These are phyloP conservation scores for Ogataea parapolymorpha DNA, from an alignment of 805 yeast genomes.

Conservation along the genomic window DNA sequence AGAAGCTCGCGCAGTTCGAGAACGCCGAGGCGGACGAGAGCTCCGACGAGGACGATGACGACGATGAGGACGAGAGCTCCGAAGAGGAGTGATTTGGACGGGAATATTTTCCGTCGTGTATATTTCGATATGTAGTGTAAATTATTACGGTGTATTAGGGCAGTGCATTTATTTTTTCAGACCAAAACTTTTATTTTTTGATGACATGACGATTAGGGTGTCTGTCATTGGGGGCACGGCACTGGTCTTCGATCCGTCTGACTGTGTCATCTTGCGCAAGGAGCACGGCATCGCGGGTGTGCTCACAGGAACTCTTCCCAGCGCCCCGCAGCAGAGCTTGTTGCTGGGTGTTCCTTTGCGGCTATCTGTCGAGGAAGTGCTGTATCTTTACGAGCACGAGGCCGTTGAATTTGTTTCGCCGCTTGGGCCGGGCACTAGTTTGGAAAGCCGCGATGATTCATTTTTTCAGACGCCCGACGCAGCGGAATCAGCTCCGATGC, in stretches of 20 bases:
- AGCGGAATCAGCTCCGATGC: not conserved
- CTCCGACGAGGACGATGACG: conserved; percentile 57
- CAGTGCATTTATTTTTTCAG: not conserved
- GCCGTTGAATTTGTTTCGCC: conserved; percentile 7
- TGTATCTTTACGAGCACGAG: conserved; percentile 50
- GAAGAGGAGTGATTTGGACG: conserved; percentile 28
- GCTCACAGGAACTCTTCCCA: conserved; percentile 76
- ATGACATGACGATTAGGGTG: conserved; percentile 18
- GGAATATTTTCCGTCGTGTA: conserved; percentile 11
- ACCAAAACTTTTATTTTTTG: not conserved
- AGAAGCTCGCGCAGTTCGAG: conserved; percentile 72
- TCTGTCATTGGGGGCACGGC: conserved; percentile 42
- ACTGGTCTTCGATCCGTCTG: conserved; percentile 56
- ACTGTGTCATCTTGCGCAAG: conserved; percentile 52
- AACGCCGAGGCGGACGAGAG: conserved; percentile 54
- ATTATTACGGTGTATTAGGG: conserved; percentile 13
- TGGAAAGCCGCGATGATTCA: not conserved
- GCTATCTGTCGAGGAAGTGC: conserved; percentile 67
- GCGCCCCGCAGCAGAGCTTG: conserved; percentile 92
- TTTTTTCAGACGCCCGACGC: conserved; percentile 4
- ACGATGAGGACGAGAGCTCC: conserved; percentile 43
- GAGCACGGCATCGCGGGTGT: conserved; percentile 68
- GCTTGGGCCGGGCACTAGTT: not conserved
- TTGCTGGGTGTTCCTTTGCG: conserved; percentile 81
- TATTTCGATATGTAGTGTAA: conserved; percentile 18